Evolutionary conservation across 805 yeast species (phyloP), one percentile per base, ranked within the genome.

Genomic region (Nakazawaea ishiwadae): DNA sequence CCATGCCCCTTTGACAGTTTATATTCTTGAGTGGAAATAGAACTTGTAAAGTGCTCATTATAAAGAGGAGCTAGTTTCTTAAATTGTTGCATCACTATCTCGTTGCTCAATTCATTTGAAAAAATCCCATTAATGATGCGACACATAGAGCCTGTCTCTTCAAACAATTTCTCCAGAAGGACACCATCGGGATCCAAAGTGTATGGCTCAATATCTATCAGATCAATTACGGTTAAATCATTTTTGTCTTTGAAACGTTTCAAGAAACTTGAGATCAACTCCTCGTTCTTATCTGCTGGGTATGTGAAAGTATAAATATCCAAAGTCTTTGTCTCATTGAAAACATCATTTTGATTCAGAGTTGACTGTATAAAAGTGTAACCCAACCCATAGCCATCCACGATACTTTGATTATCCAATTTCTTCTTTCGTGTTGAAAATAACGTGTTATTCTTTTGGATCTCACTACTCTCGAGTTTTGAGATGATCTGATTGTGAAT

Each of bases 221-320:
- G 3, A 18, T 42, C 30, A 4, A 42, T 9, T 14, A 42, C 41
- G 3, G 26, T 17, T 4, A 42, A 15, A 4, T 42, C 26, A 8
- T 26, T 14, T 17, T n/a, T 18, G 5, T 31, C 37, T 6, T 30
- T 23, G 27, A 41, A 41, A 10, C 36, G 30, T 15, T 24, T 6
- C 10, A 41, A 18, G 7, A 35, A 31, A 5, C 21, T 15, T 17
- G 5, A 14, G 16, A 30, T 23, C 12, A 16, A 9, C 4, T 35
- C 37, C 20, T 21, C 18, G 9, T 14, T n/a, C n/a, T 10, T 26
- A 8, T 18, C 7, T 17, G 16, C 15, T 10, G 23, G 9, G 19
- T 27, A 37, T 3, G 33, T 18, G n/a, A 35, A 37, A 4, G 38
- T 37, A 21, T 42, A 42, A 12, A 42, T 27, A 19, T 42, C 45